Conservation (phyloP, 164 flowering plant genomes). For the Litsea cubeba region DNA sequence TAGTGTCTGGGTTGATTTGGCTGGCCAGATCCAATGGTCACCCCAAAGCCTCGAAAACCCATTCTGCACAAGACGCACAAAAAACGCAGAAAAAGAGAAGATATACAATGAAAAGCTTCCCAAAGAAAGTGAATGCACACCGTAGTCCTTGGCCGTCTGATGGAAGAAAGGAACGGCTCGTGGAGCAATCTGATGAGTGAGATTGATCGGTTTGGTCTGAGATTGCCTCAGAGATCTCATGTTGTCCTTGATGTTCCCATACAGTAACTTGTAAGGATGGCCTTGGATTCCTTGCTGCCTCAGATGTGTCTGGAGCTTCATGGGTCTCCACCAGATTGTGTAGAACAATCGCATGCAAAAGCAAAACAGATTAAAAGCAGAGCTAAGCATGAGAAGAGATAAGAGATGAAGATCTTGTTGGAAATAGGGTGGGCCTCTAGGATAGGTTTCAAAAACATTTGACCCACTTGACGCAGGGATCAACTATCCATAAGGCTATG, state of each 20-base stretch:
- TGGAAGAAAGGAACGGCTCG: constrained; percentile 28
- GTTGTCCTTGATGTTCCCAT: constrained; percentile 38
- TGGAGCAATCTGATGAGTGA: constrained; percentile 33
- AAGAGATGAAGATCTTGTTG: neutral
- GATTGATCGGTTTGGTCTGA: constrained; percentile 36
- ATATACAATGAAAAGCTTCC: neutral
- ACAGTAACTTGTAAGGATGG: constrained; percentile 28
- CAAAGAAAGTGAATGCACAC: constrained; percentile 8
- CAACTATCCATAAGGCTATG: too few species aligned
- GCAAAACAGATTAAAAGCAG: neutral
- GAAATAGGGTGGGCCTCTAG: too few species aligned
- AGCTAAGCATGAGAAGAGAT: neutral
- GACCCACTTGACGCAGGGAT: too few species aligned
- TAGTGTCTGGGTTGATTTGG: too few species aligned
- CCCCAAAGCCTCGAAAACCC: too few species aligned
- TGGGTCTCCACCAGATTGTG: constrained; percentile 51
- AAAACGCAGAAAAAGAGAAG: neutral
- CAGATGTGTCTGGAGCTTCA: constrained; percentile 24
- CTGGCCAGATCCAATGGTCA: too few species aligned
- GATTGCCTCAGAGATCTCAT: constrained; percentile 25
- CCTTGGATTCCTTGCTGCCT: constrained; percentile 43
- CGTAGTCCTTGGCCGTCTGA: constrained; percentile 30
- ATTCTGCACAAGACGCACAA: too few species aligned
- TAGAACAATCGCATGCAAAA: neutral
- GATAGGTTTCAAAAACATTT: too few species aligned